Percentiles rank a stretch among this genome's conserved stretches.
Evolutionary conservation across 1,284 basidiomycete species (phyloP).

Genomic region (Tetrapyrgos nigripes): DNA sequence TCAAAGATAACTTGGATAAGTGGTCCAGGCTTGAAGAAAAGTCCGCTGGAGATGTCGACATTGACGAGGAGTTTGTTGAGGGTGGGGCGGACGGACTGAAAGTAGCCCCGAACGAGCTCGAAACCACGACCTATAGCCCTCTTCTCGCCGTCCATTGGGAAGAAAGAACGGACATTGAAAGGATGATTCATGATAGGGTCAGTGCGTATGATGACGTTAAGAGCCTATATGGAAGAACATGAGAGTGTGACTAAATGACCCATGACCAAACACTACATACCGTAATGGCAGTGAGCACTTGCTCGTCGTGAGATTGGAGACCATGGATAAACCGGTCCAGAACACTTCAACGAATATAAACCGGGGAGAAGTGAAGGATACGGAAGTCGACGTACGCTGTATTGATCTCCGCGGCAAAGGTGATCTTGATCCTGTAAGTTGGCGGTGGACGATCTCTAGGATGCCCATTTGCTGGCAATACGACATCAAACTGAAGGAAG

Average conservation of each 20-base stretch:
- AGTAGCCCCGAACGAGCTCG: constrained; percentile 62
- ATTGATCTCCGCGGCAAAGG: constrained; percentile 52
- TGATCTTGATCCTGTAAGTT: constrained; percentile 46
- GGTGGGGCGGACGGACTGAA: constrained; percentile 65
- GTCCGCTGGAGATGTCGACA: constrained; percentile 64
- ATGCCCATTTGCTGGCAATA: constrained; percentile 7
- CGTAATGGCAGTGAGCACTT: constrained; percentile 62
- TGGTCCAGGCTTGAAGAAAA: constrained; percentile 55
- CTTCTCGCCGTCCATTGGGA: constrained; percentile 53
- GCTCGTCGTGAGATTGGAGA: constrained; percentile 58
- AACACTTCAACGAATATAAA: constrained; percentile 39
- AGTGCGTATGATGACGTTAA: constrained; percentile 68
- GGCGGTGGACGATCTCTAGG: constrained; percentile 33
- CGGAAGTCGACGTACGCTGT: constrained; percentile 42
- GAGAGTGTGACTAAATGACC: constrained; percentile 41
- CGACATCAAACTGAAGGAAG: constrained; percentile 21
- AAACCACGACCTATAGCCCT: constrained; percentile 55
- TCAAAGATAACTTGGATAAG: constrained; percentile 50
- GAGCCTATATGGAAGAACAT: constrained; percentile 40
- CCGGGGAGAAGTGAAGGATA: not conserved
- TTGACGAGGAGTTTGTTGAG: constrained; percentile 60
- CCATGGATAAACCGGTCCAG: constrained; percentile 57
- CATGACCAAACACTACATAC: constrained; percentile 40
- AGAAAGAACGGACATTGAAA: constrained; percentile 67
- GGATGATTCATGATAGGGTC: constrained; percentile 59